Base-by-base conservation (phyloP, 768 basidiomycete species). In the Neoboletus magnificus region DNA sequence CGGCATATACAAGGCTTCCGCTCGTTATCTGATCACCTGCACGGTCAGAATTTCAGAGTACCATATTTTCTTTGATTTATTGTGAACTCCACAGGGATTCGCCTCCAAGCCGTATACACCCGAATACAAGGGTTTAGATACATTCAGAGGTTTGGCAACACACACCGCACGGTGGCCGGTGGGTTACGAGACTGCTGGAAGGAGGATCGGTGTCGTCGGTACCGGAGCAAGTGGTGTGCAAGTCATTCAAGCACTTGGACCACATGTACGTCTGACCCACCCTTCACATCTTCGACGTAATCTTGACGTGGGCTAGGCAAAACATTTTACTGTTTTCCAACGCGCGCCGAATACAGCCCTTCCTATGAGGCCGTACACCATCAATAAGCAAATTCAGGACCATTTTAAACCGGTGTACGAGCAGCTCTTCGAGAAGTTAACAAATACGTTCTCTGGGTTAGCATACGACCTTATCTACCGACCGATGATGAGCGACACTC, bases 291-390 rank as follows among this genome's bases (percentile, higher is more conserved):
- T n/a, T 12, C n/a, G 3, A 49, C 32, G 37, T 9, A 18, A 50
- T 1, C 18, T 25, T 37, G 13, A 10, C 18, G 11, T 39, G n/a
- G 6, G 39, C 16, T 56, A 56, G 54, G 56, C 37, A 1, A 40
- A 57, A 25, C 15, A 27, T 23, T 56, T 59, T 22, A 53, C 58
- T 7, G 47, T 59, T 18, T 59, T 59, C 39, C 58, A 59, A 41
- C 58, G 51, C 13, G 12, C 58, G 10, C 58, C 57, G 8, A 59
- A 52, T 12, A 43, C 39, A 4, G 56, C 56, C 4, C 3, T 59
- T n/a, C 58, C 58, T 0, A 59, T 59, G 58, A 27, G 43, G 15
- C 32, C 35, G 22, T 59, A 44, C 29, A 16, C 32, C 20, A 16
- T 59, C 25, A 42, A 49, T 33, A 59, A 59, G 43, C 50, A 59